These are phyloP conservation scores for Rhodotorula paludigena DNA, from an alignment of 768 basidiomycete species.

Conservation along the genomic window DNA sequence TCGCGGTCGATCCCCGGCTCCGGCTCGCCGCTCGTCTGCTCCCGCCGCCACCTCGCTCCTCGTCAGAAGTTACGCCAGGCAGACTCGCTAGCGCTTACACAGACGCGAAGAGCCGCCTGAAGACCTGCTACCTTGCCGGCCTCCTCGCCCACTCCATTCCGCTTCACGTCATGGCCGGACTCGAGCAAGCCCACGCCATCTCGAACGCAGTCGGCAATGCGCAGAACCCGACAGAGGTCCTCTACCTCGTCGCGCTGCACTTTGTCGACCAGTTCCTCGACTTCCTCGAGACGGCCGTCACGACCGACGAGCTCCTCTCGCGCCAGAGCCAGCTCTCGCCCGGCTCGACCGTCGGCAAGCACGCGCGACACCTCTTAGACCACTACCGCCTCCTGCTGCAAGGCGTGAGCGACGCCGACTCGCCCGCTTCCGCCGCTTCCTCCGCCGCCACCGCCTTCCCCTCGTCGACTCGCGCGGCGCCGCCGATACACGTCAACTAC, in stretches of 20 bases:
- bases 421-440: not conserved
- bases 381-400: conserved; percentile 35
- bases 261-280: conserved; percentile 6
- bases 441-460: not conserved
- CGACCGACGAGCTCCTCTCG: conserved; percentile 20
- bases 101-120: too few relatives aligned
- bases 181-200: not conserved
- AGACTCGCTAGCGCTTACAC: too few relatives aligned
- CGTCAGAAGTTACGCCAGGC: too few relatives aligned
- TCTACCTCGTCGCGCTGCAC: conserved; percentile 11
- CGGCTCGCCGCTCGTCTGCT: too few relatives aligned
- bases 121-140: too few relatives aligned
- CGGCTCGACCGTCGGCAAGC: conserved; percentile 37
- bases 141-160: too few relatives aligned
- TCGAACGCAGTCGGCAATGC: not conserved
- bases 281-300: conserved; percentile 14
- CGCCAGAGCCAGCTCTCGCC: conserved; percentile 4
- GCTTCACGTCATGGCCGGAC: not conserved
- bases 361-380: conserved; percentile 34
- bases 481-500: conserved; percentile 24
- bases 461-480: not conserved
- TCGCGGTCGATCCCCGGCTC: too few relatives aligned
- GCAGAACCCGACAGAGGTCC: not conserved
- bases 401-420: too few relatives aligned
- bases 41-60: too few relatives aligned